A percentile compares a stretch with the other conserved stretches of the same genome.
Conservation (phyloP, 768 basidiomycete species). For the Austroboletus eburneus region DNA sequence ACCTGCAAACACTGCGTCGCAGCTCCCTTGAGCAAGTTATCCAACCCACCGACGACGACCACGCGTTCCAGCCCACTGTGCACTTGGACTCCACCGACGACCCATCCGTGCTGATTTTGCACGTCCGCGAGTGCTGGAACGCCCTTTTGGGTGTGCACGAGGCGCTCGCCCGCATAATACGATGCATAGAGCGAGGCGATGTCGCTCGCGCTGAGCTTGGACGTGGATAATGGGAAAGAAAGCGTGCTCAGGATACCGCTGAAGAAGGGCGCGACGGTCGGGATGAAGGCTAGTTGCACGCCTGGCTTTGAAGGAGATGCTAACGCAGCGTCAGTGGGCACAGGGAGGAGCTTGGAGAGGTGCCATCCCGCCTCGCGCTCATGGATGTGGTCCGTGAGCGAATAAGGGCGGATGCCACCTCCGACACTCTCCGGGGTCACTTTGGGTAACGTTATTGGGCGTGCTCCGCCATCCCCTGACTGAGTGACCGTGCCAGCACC, state of each 20-base stretch:
- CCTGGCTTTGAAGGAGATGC: conserved; percentile 5
- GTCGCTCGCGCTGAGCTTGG: conserved; percentile 63
- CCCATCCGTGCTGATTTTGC: conserved; percentile 83
- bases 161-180: conserved; percentile 69
- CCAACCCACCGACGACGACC: conserved; percentile 93
- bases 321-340: neutral
- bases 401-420: conserved; percentile 78
- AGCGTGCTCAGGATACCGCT: conserved; percentile 90
- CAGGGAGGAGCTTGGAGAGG: conserved; percentile 57
- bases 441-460: conserved; percentile 76
- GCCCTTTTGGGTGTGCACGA: conserved; percentile 63
- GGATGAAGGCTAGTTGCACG: conserved; percentile 78
- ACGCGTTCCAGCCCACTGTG: conserved; percentile 85
- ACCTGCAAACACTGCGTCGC: conserved; percentile 99
- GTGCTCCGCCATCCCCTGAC: conserved; percentile 54
- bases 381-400: conserved; percentile 97
- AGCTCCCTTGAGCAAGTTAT: conserved; percentile 96
- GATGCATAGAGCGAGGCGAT: conserved; percentile 70
- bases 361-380: conserved; percentile 92
- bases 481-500: conserved; percentile 88
- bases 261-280: conserved; percentile 90
- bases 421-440: conserved; percentile 70
- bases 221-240: conserved; percentile 69
- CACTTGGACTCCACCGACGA: conserved; percentile 90
- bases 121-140: conserved; percentile 75